Conservation (phyloP, 2,329 filamentous ascomycete genomes). For the Teratosphaeriaceae sp. region DNA sequence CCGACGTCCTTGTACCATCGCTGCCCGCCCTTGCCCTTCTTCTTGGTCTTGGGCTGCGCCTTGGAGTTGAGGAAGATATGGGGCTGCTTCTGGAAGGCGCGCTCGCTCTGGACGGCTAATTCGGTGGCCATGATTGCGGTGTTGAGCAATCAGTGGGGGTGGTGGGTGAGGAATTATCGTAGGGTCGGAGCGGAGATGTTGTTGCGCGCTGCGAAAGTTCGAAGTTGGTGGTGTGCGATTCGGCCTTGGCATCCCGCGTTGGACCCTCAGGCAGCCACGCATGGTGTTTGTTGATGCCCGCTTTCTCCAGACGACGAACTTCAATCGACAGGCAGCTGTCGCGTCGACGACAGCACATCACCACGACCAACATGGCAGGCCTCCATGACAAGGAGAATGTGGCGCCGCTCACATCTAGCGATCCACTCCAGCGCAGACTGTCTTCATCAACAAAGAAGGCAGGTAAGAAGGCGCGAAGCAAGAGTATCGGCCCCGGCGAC, state of each 20-base stretch:
- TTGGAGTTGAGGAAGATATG: constrained; percentile 99
- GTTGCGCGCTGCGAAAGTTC: neutral
- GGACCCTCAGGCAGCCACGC: neutral
- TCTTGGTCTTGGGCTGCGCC: constrained; percentile 72
- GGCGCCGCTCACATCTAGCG: constrained; percentile 25
- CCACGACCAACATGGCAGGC: constrained; percentile 10
- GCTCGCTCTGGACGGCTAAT: constrained; percentile 99
- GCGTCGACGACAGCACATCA: no score
- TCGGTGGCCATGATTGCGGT: constrained; percentile 84
- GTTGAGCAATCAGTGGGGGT: constrained; percentile 10
- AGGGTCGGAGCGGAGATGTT: neutral
- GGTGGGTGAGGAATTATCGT: constrained; percentile 2
- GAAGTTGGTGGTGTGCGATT: neutral
- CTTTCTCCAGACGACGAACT: no score
- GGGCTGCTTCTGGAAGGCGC: constrained; percentile 99
- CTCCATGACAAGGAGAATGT: constrained; percentile 30
- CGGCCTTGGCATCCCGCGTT: neutral
- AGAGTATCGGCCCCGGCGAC: constrained; percentile 90
- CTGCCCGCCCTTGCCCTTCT: constrained; percentile 85
- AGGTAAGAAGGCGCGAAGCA: constrained; percentile 72
- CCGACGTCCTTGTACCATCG: constrained; percentile 99
- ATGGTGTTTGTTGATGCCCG: no score
- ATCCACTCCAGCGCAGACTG: constrained; percentile 19
- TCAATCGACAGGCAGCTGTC: no score
- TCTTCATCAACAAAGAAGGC: constrained; percentile 22